Evolutionary conservation across 352 stramenopile genomes (phyloP).

Genomic region (Phytopythium kandeliae): DNA sequence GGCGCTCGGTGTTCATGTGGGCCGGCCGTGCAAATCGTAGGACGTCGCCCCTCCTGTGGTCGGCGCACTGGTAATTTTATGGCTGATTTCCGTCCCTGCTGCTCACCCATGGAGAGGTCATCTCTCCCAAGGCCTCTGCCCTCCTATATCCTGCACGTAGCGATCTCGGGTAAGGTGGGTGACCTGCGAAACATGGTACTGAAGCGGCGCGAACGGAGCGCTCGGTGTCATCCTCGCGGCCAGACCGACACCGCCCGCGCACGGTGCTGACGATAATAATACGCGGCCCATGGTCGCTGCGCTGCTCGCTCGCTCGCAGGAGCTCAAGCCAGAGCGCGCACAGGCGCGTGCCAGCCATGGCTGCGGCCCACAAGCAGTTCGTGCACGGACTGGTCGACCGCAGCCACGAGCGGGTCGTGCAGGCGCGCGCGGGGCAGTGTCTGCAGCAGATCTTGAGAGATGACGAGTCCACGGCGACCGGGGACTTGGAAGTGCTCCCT

Average conservation of each 20-base stretch:
- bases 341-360: neutral
- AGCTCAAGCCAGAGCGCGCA: too few relatives aligned
- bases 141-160: neutral
- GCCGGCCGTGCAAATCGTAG: neutral
- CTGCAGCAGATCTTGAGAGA: constrained; percentile 30
- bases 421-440: constrained; percentile 46
- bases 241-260: too few relatives aligned
- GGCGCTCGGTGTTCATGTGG: neutral
- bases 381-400: constrained; percentile 57
- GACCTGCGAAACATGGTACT: neutral
- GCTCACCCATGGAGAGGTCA: neutral
- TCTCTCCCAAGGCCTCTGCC: too few relatives aligned
- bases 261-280: too few relatives aligned
- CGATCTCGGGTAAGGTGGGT: constrained; percentile 2
- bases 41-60: constrained; percentile 1
- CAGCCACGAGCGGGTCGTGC: constrained; percentile 46
- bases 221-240: too few relatives aligned
- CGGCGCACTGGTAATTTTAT: constrained; percentile 8
- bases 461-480: constrained; percentile 1
- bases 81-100: constrained; percentile 3
- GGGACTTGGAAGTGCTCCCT: neutral
- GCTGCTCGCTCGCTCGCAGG: too few relatives aligned
- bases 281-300: neutral
- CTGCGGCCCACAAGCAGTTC: constrained; percentile 34
- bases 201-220: neutral